Conservation (phyloP, 208 protist genomes). For the Leishmania turanica region DNA sequence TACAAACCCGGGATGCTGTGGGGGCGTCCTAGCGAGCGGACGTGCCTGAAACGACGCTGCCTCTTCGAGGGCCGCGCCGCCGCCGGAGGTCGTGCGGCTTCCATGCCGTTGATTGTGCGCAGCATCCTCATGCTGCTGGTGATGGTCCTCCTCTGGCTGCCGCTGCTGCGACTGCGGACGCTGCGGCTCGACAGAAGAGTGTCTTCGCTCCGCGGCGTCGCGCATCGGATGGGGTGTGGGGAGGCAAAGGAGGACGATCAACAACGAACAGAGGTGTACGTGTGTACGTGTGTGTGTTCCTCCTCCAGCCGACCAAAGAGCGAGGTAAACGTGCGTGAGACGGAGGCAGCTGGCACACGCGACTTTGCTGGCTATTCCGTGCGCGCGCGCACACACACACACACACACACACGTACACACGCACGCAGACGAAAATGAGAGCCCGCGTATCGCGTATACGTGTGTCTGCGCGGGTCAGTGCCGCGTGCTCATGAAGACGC, state of each 20-base stretch:
- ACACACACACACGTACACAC: too few relatives aligned
- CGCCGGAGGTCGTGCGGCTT: neutral
- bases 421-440: too few relatives aligned
- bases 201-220: neutral
- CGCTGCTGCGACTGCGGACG: neutral
- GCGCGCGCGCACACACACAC: neutral
- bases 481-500: neutral
- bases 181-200: neutral
- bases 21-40: neutral
- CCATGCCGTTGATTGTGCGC: neutral
- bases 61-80: neutral
- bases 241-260: too few relatives aligned
- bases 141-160: constrained; percentile 11
- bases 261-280: too few relatives aligned
- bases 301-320: neutral
- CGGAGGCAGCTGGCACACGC: neutral
- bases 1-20: neutral
- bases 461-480: neutral
- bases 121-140: neutral
- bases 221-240: constrained; percentile 2
- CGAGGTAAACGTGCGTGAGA: neutral
- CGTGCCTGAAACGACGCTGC: neutral
- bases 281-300: neutral
- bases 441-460: neutral
- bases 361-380: neutral